Evolutionary conservation across 257 asterid genomes (phyloP), one percentile per base, ranked within the genome.

Genomic region (Solanum virginianum): DNA sequence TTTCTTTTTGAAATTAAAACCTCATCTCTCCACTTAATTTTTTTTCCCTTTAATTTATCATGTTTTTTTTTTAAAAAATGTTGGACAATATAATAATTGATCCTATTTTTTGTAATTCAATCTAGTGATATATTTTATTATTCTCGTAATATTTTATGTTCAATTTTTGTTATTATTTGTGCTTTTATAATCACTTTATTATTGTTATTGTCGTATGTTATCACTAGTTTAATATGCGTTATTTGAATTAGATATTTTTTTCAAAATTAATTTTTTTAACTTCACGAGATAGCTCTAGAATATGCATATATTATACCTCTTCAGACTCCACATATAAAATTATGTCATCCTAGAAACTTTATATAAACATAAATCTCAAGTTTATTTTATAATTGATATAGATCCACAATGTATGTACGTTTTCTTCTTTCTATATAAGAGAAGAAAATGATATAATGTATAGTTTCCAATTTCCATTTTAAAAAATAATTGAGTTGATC

Each of bases 261-360:
- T 5, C 4, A 11, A 60, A 60, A 59, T 1, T 7, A 10, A 0
- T n/a, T 0, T 60, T 1, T 60, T 8, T 60, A 22, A 26, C 3
- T 3, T n/a, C 16, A n/a, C 2, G 3, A 22, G 11, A 10, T 0
- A 22, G 0, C 0, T 1, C 8, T 62, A 22, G 22, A 7, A 6
- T n/a, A 10, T n/a, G 32, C 3, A 8, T 60, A 60, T 1, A 22
- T 1, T 60, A 12, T 26, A 24, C 4, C 72, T 65, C 10, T 4
- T 65, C 2, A 26, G 0, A 65, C 8, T 3, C 0, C 10, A 14
- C 2, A 0, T 65, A 14, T 26, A 0, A 6, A 26, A 14, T 3
- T 29, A 14, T 14, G 18, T 7, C 24, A 66, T 66, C 47, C n/a
- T 29, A 29, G 32, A 29, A 29, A 29, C 32, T 2, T 29, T 29